These are phyloP conservation scores for Sphaerobolus stellatus DNA, from an alignment of 1,284 basidiomycete species.

Conservation along the genomic window DNA sequence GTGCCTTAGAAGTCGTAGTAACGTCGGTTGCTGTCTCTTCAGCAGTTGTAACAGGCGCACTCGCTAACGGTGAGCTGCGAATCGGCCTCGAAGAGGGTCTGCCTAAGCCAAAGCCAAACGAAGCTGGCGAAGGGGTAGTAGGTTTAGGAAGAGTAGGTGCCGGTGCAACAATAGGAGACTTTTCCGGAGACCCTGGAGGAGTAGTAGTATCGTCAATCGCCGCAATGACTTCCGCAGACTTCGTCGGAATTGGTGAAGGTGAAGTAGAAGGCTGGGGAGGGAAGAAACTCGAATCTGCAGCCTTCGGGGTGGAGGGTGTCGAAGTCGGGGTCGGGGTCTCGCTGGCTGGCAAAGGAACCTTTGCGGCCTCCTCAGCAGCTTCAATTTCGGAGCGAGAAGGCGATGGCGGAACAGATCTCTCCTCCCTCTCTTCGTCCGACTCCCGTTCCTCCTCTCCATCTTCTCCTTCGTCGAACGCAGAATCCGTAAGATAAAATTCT, in stretches of 20 bases:
- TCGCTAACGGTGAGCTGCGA: conserved; percentile 63
- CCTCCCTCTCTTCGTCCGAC: conserved; percentile 28
- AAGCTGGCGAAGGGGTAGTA: conserved; percentile 11
- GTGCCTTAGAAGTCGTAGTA: conserved; percentile 2
- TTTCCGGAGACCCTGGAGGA: conserved; percentile 57
- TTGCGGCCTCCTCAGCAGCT: conserved; percentile 31
- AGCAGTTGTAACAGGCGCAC: conserved; percentile 38
- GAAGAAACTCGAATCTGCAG: too few relatives aligned
- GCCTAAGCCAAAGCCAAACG: conserved; percentile 44
- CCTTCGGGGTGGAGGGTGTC: background rate
- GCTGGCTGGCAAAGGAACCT: conserved; percentile 35
- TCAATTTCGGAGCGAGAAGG: conserved; percentile 19
- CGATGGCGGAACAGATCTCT: conserved; percentile 10
- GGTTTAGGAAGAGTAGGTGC: conserved; percentile 29
- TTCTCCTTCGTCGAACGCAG: conserved; percentile 26
- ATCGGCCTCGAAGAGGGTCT: conserved; percentile 57
- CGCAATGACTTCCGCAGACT: too few relatives aligned
- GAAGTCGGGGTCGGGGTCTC: background rate
- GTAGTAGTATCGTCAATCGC: conserved; percentile 49
- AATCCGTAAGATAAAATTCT: conserved; percentile 18
- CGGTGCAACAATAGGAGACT: conserved; percentile 33
- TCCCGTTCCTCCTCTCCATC: too few relatives aligned
- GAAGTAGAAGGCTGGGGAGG: conserved; percentile 17
- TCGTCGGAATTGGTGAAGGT: conserved; percentile 22
- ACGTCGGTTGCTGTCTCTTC: background rate